Evolutionary conservation across 1,139 yeast genomes (phyloP).

Genomic region (Pichia sp.): DNA sequence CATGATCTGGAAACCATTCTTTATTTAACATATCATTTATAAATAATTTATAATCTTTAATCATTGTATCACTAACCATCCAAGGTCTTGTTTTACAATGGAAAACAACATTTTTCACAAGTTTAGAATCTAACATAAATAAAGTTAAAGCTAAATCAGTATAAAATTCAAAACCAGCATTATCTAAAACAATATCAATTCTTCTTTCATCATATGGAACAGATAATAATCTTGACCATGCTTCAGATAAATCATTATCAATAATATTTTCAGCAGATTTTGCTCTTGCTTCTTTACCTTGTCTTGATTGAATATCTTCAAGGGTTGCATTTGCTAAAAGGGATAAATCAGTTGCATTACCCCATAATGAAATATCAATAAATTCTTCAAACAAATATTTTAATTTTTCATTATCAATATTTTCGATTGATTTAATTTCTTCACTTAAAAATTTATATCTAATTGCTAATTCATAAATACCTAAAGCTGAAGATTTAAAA

Average conservation of each 20-base stretch:
- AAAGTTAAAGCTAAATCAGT: conserved; percentile 76
- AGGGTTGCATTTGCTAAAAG: conserved; percentile 75
- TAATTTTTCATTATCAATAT: conserved; percentile 29
- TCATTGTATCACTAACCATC: conserved; percentile 95
- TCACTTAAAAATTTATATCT: conserved; percentile 50
- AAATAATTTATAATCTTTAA: conserved; percentile 64
- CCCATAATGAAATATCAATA: conserved; percentile 89
- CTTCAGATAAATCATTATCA: conserved; percentile 63
- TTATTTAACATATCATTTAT: conserved; percentile 51
- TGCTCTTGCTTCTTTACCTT: conserved; percentile 82
- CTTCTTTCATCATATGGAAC: conserved; percentile 34
- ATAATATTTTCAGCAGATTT: conserved; percentile 78
- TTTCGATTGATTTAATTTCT: conserved; percentile 26
- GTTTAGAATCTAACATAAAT: conserved; percentile 65
- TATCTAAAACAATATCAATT: conserved; percentile 84
- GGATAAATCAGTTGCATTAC: conserved; percentile 93
- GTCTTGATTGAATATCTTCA: conserved; percentile 84
- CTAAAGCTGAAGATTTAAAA: conserved; percentile 66
- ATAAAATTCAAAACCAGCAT: conserved; percentile 90
- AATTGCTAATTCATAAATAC: conserved; percentile 75
- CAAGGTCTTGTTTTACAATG: conserved; percentile 93
- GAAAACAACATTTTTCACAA: conserved; percentile 58
- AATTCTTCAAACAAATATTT: conserved; percentile 66
- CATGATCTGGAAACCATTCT: conserved; percentile 46
- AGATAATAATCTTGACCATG: conserved; percentile 48